Evolutionary conservation across 2,329 filamentous ascomycete genomes (phyloP).

Genomic region (Fusarium sp.): DNA sequence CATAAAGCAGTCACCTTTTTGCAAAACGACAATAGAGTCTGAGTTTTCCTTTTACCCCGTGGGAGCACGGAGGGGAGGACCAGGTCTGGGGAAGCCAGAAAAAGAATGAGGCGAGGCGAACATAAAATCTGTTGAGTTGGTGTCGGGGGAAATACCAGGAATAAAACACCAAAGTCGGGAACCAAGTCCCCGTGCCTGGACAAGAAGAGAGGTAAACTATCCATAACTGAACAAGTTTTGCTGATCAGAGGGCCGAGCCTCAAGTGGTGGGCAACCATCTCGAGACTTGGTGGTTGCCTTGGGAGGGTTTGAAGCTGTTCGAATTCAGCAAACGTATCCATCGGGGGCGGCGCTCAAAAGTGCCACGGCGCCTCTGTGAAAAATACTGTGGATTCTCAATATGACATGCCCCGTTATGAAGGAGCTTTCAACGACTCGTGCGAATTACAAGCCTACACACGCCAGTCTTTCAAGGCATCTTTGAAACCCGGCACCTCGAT

Average conservation of each 20-base stretch:
- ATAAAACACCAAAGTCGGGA: slow-evolving; percentile 1
- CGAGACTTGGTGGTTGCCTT: slow-evolving; percentile 6
- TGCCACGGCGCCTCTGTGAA: slow-evolving; percentile 9
- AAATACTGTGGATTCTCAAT: background rate
- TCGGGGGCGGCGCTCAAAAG: background rate
- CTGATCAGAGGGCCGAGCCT: slow-evolving; percentile 35
- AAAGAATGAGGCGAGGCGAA: background rate
- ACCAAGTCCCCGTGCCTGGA: slow-evolving; percentile 32
- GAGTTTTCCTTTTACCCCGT: background rate
- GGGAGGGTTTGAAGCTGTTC: background rate
- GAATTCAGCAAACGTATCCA: background rate
- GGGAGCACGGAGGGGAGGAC: background rate
- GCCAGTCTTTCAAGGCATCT: background rate
- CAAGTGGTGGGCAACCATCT: slow-evolving; percentile 31
- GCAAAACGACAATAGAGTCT: background rate
- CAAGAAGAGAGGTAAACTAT: slow-evolving; percentile 29
- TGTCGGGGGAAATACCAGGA: background rate
- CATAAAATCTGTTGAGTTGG: background rate
- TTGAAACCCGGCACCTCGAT: background rate
- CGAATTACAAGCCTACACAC: background rate
- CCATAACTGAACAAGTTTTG: slow-evolving; percentile 34
- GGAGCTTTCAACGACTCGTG: background rate
- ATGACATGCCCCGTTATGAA: slow-evolving; percentile 10
- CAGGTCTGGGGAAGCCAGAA: slow-evolving; percentile 5
- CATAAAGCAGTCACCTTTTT: slow-evolving; percentile 22